Conservation (phyloP, 352 stramenopile genomes). For the Discostella stelligera region DNA sequence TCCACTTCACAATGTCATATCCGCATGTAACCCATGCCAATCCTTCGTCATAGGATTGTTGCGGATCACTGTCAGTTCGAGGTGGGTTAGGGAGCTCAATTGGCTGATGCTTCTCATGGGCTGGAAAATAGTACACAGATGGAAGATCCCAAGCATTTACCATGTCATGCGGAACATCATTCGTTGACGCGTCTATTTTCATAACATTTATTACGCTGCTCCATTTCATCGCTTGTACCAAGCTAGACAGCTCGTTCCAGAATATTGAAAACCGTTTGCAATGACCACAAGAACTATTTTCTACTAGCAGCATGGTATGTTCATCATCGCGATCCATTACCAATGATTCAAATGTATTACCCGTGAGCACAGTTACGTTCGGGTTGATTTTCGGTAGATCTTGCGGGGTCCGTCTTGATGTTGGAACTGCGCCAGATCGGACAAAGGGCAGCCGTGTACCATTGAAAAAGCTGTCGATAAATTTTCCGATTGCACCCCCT, state of each 20-base stretch:
- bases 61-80: constrained; percentile 18
- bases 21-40: constrained; percentile 47
- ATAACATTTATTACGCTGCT: constrained; percentile 51
- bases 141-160: constrained; percentile 51
- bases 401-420: neutral
- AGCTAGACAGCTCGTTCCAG: constrained; percentile 64
- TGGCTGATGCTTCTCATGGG: constrained; percentile 42
- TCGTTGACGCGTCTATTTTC: constrained; percentile 64
- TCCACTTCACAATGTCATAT: constrained; percentile 53
- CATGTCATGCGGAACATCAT: constrained; percentile 53
- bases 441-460: constrained; percentile 40
- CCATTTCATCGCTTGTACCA: constrained; percentile 61
- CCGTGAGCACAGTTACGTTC: constrained; percentile 48
- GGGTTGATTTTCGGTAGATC: constrained; percentile 4
- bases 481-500: constrained; percentile 39
- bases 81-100: constrained; percentile 39
- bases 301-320: constrained; percentile 63
- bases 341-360: constrained; percentile 54
- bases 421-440: constrained; percentile 23
- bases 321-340: constrained; percentile 45
- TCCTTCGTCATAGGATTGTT: constrained; percentile 45
- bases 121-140: constrained; percentile 56
- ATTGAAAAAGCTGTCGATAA: constrained; percentile 54
- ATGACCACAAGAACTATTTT: constrained; percentile 64
- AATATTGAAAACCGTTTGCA: constrained; percentile 71